phyloP scores from a whole-genome alignment of 139 green algal genomes.

The Closterium sp. region DNA sequence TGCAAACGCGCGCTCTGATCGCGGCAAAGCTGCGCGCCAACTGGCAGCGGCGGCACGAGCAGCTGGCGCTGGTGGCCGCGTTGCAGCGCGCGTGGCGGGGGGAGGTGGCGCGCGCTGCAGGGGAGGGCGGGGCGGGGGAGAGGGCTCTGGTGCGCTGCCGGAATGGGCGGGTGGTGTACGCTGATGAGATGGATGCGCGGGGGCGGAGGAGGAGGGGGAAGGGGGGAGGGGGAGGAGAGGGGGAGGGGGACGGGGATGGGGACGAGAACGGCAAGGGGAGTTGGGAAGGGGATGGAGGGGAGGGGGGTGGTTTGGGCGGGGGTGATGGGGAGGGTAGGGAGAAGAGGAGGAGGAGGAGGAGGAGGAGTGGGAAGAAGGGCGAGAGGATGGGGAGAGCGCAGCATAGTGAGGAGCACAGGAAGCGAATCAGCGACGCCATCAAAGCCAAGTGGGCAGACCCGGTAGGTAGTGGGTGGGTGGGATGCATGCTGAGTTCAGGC shows the following conservation, averaged over 20 bases:
- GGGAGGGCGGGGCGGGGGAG: neutral
- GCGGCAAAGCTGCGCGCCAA: neutral
- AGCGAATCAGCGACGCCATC: neutral
- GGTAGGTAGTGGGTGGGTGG: neutral
- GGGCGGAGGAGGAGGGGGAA: neutral
- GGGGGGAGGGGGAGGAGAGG: neutral
- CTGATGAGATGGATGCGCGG: neutral
- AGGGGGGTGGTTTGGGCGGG: neutral
- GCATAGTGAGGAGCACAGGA: neutral
- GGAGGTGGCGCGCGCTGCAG: neutral
- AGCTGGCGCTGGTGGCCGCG: neutral
- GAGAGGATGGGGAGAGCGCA: neutral
- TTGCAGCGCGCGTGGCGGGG: neutral
- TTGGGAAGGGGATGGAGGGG: neutral
- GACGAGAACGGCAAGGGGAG: too few species aligned
- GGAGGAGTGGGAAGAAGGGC: neutral
- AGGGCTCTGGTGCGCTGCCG: neutral
- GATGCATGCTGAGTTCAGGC: too few species aligned
- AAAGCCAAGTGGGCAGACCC: neutral
- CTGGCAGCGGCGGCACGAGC: neutral
- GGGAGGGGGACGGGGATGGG: neutral
- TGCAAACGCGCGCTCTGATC: neutral
- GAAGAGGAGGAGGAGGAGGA: neutral
- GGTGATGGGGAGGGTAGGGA: neutral
- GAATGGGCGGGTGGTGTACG: neutral